Percentiles rank a stretch among this genome's conserved stretches.
Conservation (phyloP, 129 eudicot genomes). For the Chrysanthemum seticuspe region DNA sequence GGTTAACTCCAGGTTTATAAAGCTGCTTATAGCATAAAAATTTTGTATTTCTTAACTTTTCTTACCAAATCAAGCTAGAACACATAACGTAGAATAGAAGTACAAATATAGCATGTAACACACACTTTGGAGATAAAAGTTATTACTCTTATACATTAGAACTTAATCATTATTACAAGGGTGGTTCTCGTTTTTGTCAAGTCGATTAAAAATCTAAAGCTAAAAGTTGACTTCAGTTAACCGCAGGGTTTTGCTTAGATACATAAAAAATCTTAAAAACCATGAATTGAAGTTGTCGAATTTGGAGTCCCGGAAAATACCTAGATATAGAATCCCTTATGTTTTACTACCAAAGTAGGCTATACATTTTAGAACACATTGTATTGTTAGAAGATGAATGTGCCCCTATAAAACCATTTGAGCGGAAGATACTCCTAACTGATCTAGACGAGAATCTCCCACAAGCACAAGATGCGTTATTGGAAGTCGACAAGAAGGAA, state of each 20-base stretch:
- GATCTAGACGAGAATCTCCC: slow-evolving; percentile 2
- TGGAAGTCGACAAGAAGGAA: not conserved
- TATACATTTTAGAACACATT: not conserved
- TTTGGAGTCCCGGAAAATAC: not conserved
- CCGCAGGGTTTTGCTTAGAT: no score
- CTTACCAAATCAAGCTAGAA: no score
- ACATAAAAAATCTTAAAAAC: not conserved
- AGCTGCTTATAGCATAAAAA: not conserved
- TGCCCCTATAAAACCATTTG: not conserved
- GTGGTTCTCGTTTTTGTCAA: no score
- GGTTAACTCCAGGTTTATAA: not conserved
- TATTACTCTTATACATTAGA: no score
- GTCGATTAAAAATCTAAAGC: no score
- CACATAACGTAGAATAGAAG: no score
- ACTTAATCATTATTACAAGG: no score
- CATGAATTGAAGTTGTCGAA: slow-evolving; percentile 1
- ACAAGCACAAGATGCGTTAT: not conserved
- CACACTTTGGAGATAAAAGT: no score
- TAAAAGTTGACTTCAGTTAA: no score
- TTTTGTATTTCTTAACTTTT: no score
- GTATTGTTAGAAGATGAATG: slow-evolving; percentile 10
- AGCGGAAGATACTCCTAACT: not conserved
- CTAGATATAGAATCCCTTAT: not conserved
- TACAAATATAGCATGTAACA: no score
- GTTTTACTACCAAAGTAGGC: not conserved